These are phyloP conservation scores for Fagopyrum tataricum DNA, from an alignment of 148 eudicot genomes.

Conservation along the genomic window DNA sequence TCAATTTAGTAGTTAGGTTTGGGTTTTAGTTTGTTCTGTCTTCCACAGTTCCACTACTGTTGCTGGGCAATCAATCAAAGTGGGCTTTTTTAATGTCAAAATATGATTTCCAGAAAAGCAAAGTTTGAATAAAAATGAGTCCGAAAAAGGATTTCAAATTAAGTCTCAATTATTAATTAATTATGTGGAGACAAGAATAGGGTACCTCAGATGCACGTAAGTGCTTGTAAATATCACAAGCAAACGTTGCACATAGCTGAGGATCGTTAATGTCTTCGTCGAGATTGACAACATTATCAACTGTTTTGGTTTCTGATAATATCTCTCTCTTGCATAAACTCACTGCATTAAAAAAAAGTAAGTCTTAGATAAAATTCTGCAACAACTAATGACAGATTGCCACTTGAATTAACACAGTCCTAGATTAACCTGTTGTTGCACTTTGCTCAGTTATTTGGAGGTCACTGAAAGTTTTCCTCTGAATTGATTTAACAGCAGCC, in stretches of 20 bases:
- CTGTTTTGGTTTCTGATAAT: constrained; percentile 30
- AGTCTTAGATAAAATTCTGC: constrained; percentile 2
- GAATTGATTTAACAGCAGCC: constrained; percentile 51
- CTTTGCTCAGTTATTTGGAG: constrained; percentile 53
- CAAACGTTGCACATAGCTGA: constrained; percentile 80
- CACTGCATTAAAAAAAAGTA: constrained; percentile 20
- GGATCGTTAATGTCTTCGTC: constrained; percentile 71
- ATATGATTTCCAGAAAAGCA: no score
- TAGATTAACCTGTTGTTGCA: constrained; percentile 41
- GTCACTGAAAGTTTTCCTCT: constrained; percentile 49
- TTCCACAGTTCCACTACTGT: not conserved
- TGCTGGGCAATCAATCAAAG: not conserved
- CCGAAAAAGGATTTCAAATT: not conserved
- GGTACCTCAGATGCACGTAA: constrained; percentile 78
- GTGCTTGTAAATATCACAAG: constrained; percentile 88
- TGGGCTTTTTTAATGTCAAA: no score
- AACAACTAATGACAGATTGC: not conserved
- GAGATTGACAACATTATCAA: constrained; percentile 45
- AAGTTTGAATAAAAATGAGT: no score
- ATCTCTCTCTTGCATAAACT: constrained; percentile 59
- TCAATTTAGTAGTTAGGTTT: not conserved
- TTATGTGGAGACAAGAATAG: not conserved
- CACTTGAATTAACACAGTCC: not conserved
- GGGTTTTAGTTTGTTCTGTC: no score
- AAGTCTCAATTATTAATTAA: no score